phyloP scores from a whole-genome alignment of 352 stramenopile genomes.

The Phytophthora multivora region DNA sequence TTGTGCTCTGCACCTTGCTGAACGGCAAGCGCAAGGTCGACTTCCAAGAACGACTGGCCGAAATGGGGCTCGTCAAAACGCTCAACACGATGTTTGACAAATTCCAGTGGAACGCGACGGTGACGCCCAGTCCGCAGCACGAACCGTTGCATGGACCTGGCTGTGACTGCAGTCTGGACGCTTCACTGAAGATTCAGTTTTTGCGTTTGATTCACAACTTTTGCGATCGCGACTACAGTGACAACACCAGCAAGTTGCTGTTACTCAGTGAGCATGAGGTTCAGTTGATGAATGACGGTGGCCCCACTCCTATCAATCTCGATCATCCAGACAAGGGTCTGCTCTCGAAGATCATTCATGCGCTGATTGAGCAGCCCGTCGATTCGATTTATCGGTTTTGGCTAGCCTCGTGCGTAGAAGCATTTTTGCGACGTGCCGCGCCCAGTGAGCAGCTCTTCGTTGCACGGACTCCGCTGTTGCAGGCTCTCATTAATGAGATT shows the following conservation, averaged over 20 bases:
- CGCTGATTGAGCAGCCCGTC: constrained; percentile 89
- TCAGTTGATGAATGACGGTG: constrained; percentile 52
- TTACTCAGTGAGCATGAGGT: constrained; percentile 76
- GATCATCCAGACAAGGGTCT: constrained; percentile 81
- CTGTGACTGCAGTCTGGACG: constrained; percentile 96
- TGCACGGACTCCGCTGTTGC: constrained; percentile 85
- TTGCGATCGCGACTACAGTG: constrained; percentile 93
- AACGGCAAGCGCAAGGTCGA: constrained; percentile 94
- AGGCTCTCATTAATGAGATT: constrained; percentile 90
- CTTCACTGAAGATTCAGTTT: constrained; percentile 95
- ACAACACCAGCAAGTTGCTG: constrained; percentile 83
- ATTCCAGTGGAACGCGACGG: constrained; percentile 84
- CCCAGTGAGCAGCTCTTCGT: constrained; percentile 92
- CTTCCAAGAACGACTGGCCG: constrained; percentile 87
- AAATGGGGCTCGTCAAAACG: constrained; percentile 90
- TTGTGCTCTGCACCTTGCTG: constrained; percentile 96
- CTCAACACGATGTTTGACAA: constrained; percentile 95
- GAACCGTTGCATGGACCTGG: constrained; percentile 74
- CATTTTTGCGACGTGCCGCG: constrained; percentile 90
- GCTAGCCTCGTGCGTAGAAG: constrained; percentile 96
- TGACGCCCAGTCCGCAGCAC: constrained; percentile 45
- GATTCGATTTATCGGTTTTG: constrained; percentile 97
- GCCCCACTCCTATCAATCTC: constrained; percentile 58
- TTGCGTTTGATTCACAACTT: constrained; percentile 96
- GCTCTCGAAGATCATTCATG: constrained; percentile 90